phyloP scores from a whole-genome alignment of 2,329 filamentous ascomycete species.

The Pyricularia sp. region DNA sequence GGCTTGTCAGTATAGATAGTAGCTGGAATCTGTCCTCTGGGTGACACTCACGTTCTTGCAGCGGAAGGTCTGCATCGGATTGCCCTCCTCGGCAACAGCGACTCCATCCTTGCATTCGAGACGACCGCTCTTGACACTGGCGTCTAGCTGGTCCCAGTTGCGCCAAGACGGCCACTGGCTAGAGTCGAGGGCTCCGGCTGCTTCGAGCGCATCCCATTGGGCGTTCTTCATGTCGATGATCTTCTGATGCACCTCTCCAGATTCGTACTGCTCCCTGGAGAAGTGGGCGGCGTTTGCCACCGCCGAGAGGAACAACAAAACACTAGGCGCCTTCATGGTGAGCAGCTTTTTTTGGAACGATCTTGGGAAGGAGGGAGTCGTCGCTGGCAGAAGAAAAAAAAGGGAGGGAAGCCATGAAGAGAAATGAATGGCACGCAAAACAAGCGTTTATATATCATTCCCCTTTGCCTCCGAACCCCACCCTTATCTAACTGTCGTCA shows the following conservation, averaged over 20 bases:
- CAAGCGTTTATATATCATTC: too few species aligned
- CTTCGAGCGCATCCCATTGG: not conserved
- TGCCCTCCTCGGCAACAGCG: not conserved
- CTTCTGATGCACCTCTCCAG: not conserved
- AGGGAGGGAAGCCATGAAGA: too few species aligned
- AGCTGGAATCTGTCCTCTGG: too few species aligned
- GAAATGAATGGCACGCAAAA: too few species aligned
- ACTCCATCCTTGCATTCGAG: not conserved
- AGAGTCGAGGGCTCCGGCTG: not conserved
- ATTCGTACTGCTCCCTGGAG: not conserved
- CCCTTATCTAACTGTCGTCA: too few species aligned
- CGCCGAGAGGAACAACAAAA: not conserved
- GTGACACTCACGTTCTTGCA: not conserved
- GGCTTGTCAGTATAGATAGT: too few species aligned
- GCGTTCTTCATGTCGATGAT: conserved; percentile 1
- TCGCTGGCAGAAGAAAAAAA: too few species aligned
- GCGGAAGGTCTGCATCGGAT: not conserved
- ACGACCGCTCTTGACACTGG: not conserved
- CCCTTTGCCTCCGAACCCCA: too few species aligned
- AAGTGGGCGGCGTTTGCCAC: not conserved
- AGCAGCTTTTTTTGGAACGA: too few species aligned
- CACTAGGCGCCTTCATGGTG: too few species aligned
- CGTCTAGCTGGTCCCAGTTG: not conserved
- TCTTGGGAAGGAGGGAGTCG: too few species aligned
- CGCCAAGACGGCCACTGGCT: not conserved